A percentile compares a stretch with the other conserved stretches of the same genome.
Conservation (phyloP, 2,329 filamentous ascomycete genomes). For the Nigrospora oryzae region DNA sequence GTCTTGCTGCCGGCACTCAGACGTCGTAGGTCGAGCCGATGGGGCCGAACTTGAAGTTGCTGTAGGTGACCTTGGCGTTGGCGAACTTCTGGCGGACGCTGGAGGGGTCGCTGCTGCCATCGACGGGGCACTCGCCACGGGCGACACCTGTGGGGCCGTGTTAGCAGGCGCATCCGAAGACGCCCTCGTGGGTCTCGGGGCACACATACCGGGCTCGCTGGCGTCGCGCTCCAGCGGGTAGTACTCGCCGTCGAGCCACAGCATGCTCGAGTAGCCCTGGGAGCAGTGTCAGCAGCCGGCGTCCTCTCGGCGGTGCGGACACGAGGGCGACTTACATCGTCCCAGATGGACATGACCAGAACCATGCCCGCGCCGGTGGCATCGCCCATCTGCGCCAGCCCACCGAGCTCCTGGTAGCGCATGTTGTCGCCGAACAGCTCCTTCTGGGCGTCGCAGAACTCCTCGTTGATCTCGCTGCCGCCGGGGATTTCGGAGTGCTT, state of each 20-base stretch:
- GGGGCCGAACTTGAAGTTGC: constrained; percentile 37
- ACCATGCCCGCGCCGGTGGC: constrained; percentile 49
- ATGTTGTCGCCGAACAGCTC: constrained; percentile 38
- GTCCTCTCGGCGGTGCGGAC: neutral
- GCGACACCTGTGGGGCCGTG: constrained; percentile 18
- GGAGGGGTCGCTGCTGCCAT: constrained; percentile 33
- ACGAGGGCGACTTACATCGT: constrained; percentile 28
- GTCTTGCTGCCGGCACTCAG: neutral
- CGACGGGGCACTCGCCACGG: constrained; percentile 34
- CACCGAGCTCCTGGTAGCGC: constrained; percentile 40
- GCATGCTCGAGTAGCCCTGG: constrained; percentile 44
- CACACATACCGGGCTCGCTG: constrained; percentile 19
- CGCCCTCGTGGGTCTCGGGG: no score
- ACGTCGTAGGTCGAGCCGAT: constrained; percentile 30
- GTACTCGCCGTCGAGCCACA: constrained; percentile 51
- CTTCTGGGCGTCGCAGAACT: constrained; percentile 47
- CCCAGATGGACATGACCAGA: constrained; percentile 50
- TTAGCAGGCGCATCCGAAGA: no score
- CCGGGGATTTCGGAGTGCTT: constrained; percentile 13
- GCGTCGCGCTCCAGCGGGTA: constrained; percentile 34
- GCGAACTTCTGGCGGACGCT: constrained; percentile 27
- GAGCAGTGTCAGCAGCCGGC: neutral
- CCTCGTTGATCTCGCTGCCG: constrained; percentile 33
- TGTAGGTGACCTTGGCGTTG: constrained; percentile 31
- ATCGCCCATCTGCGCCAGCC: constrained; percentile 39